Evolutionary conservation across 768 basidiomycete species (phyloP), one percentile per base, ranked within the genome.

Genomic region (Tricholoma hemisulphureum): DNA sequence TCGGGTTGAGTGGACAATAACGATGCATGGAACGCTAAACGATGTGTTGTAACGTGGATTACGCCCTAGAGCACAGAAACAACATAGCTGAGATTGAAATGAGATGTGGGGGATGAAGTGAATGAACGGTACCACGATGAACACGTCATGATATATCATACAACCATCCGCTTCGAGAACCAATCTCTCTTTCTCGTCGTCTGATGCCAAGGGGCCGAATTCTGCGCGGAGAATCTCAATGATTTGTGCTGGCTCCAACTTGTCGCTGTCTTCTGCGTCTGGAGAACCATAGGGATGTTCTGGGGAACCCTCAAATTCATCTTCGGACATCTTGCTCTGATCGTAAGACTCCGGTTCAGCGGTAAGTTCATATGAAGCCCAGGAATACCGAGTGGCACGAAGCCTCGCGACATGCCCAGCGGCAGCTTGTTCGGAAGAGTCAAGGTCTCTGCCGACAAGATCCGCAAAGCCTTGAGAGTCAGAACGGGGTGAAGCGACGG

Each of bases 11-110:
- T 74, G 0, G 82, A 74, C 14, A 84, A 76, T 18, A 89, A 67
- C 9, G 84, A 79, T 2, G 87, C 87, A 62, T 88, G 86, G 66
- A 89, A 89, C 0, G 83, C 72, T 18, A 88, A 59, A 4, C 87
- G 79, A 67, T 87, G 85, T 0, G 83, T 85, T 1, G 87, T 89
- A 18, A 88, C 67, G 65, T 87, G 85, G 16, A 87, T 71, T 29
- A 83, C 82, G 6, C 86, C 84, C 77, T 83, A 46, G 52, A 29
- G 10, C 2, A 18, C 58, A 57, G 55, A 65, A 59, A 35, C 32
- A 55, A 45, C 28, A 18, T 43, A n/a, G 48, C 18, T 45, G 18
- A 37, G 23, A 16, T 18, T 23, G 10, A 13, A 59, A 16, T 20
- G 23, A 18, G 28, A 20, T 39, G 16, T 14, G 14, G n/a, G 21